Conservation (phyloP, 768 basidiomycete genomes). For the Mycena leptocephala region DNA sequence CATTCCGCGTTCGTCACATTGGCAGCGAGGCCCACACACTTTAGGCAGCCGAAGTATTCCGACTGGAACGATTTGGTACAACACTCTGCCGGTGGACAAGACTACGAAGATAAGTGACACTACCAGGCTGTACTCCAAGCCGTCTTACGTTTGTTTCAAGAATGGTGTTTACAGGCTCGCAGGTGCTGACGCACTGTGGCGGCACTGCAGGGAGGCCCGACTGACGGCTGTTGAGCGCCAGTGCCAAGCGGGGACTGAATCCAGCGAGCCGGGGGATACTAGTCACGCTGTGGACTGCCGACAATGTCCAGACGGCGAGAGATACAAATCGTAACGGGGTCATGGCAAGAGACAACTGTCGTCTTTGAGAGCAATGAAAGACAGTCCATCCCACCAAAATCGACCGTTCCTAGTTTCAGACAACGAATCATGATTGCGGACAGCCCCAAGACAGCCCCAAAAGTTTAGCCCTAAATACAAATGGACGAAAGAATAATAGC, state of each 20-base stretch:
- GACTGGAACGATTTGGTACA: constrained; percentile 59
- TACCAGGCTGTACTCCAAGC: background rate
- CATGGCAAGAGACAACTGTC: background rate
- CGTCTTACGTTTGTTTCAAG: constrained; percentile 19
- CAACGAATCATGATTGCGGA: background rate
- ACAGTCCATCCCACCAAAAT: background rate
- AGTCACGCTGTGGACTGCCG: constrained; percentile 1
- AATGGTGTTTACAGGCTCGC: constrained; percentile 46
- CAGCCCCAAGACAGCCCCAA: background rate
- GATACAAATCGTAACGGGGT: constrained; percentile 1
- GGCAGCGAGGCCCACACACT: constrained; percentile 52
- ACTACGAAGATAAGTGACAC: constrained; percentile 32
- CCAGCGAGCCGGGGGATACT: background rate
- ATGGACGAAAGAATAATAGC: background rate
- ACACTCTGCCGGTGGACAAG: constrained; percentile 50
- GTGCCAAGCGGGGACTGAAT: background rate
- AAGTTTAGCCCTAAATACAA: background rate
- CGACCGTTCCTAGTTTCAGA: background rate
- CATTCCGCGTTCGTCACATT: constrained; percentile 47
- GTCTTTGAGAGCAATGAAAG: background rate
- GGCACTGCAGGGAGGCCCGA: constrained; percentile 41
- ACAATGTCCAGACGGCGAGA: background rate
- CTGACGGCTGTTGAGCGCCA: constrained; percentile 38
- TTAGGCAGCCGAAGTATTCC: constrained; percentile 59
- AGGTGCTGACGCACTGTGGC: constrained; percentile 49